A percentile compares a stretch with the other conserved stretches of the same genome.
phyloP scores from a whole-genome alignment of 805 yeast genomes.

The Suhomyces emberorum region DNA sequence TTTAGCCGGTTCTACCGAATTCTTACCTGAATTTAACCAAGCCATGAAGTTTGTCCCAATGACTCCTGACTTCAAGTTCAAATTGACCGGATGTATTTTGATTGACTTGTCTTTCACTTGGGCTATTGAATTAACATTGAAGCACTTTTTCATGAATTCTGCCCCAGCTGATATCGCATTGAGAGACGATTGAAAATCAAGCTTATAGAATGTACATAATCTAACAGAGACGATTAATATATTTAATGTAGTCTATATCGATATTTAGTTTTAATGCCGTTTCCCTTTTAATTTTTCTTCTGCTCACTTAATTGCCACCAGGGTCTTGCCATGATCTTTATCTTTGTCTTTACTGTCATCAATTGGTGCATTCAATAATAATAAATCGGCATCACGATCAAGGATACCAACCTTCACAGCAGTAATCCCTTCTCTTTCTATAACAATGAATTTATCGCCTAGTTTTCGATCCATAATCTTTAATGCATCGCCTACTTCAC shows the following conservation, averaged over 20 bases:
- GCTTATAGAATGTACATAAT: no score
- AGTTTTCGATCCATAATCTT: constrained; percentile 18
- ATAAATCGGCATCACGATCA: constrained; percentile 27
- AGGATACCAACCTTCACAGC: constrained; percentile 26
- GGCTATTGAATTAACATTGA: constrained; percentile 76
- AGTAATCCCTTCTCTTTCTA: constrained; percentile 20
- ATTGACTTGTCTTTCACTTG: constrained; percentile 76
- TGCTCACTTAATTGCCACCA: background rate
- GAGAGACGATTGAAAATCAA: constrained; percentile 25
- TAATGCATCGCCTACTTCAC: constrained; percentile 29
- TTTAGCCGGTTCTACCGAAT: constrained; percentile 88
- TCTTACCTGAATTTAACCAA: constrained; percentile 89
- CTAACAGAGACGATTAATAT: no score
- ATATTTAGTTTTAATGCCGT: no score
- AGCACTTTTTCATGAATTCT: constrained; percentile 83
- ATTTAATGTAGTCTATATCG: no score
- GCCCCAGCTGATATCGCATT: constrained; percentile 88
- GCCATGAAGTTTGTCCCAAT: constrained; percentile 90
- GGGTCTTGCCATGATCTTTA: no score
- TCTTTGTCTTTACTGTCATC: no score
- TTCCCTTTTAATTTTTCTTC: background rate
- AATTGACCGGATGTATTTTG: constrained; percentile 69
- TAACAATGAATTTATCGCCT: constrained; percentile 16
- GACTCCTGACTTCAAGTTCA: constrained; percentile 67
- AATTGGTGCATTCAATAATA: no score